Evolutionary conservation across 257 asterid species (phyloP), one percentile per base, ranked within the genome.

Genomic region (Solanum phureja): DNA sequence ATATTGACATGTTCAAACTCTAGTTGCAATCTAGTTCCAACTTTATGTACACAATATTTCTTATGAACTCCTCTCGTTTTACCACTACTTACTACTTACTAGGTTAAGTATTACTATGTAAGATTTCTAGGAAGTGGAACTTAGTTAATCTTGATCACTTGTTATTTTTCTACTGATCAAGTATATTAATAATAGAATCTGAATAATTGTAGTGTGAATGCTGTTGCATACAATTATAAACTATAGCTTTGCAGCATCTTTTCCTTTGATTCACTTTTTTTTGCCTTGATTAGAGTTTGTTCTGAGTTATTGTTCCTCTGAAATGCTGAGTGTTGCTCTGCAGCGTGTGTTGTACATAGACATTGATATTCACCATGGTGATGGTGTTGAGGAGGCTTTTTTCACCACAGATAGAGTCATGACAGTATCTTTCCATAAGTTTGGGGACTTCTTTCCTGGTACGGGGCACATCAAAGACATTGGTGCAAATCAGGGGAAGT

Each of bases 341-440:
- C 93, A 94, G 97, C 93, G 97, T 42, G 97, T 94, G 0, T 87
- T 94, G 58, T 94, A 94, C 42, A 85, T 94, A 19, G 97, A 93
- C 87, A 93, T 94, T 44, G 97, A 92, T 89, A 88, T 94, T 81
- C 95, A 94, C 91, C 94, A 94, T 52, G 97, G 94, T 71, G 97
- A 94, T 87, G 95, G 95, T 83, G 96, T 93, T 83, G 96, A 93
- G 90, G 96, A 92, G 91, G 96, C 96, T 23, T 93, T 93, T 89
- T 92, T 90, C 91, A 92, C 93, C 52, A 94, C 95, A 16, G 94
- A 94, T 86, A 88, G 95, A 83, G 97, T 94, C 49, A 94, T 93
- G 97, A 94, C 97, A 1, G 97, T 92, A 64, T 94, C 96, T 6
- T 93, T 94, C 87, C 96, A 93, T 89, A 94, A 94, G 87, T 94